Conservation (phyloP, 305 asterid genomes). For the Solanum aculeatissimum region DNA sequence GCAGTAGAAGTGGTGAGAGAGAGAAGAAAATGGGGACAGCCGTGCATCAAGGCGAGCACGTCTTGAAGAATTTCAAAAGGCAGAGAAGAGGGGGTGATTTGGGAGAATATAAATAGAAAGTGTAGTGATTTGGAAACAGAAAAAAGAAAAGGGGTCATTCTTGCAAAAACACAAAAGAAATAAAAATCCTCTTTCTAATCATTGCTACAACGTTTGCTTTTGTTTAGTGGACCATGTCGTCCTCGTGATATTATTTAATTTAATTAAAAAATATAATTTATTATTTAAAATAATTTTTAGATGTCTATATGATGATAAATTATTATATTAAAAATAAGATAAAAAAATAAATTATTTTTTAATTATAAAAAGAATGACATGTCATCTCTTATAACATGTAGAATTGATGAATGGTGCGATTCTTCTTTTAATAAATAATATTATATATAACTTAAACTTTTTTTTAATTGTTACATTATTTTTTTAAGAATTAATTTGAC, state of each 20-base stretch:
- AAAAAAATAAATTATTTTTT: too few species aligned
- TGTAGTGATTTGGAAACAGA: background rate
- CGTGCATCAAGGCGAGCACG: constrained; percentile 7
- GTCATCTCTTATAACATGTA: too few species aligned
- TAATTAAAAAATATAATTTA: too few species aligned
- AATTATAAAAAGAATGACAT: too few species aligned
- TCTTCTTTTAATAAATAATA: too few species aligned
- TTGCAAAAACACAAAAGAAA: background rate
- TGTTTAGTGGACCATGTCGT: constrained; percentile 18
- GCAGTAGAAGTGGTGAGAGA: background rate
- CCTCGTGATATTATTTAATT: background rate
- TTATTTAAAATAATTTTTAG: too few species aligned
- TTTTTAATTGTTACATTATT: too few species aligned
- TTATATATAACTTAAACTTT: too few species aligned
- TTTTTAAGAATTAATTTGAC: too few species aligned
- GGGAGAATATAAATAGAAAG: background rate
- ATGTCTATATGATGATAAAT: too few species aligned
- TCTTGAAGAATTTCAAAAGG: background rate
- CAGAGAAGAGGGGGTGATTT: background rate
- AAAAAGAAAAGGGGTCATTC: background rate
- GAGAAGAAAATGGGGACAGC: background rate
- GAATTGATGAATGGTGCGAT: too few species aligned
- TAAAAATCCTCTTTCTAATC: constrained; percentile 22
- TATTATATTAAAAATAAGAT: too few species aligned
- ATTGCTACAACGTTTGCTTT: constrained; percentile 20